Evolutionary conservation across 225 moss, liverwort and hornwort species (phyloP), one percentile per base, ranked within the genome.

Genomic region (Pseudoscleropodium purum): DNA sequence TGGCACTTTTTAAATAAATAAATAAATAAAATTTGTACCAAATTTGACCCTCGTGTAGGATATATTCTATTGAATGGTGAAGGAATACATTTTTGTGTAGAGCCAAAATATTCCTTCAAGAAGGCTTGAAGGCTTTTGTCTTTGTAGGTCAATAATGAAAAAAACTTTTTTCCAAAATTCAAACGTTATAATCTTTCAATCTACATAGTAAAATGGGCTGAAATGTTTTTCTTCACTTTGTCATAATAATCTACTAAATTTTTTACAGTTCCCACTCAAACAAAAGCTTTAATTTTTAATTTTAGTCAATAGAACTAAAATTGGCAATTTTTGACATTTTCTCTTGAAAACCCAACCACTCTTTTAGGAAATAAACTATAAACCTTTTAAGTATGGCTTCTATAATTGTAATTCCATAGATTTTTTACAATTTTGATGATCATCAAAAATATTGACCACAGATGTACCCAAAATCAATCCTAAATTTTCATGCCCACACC

Each of bases 341-440:
- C 8, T 9, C 54, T 24, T 36, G 2, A 36, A 33, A 33, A 5
- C 4, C 12, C 0, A 13, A 19, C 13, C 13, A 7, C 0, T 33
- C 4, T 0, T 20, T 1, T 13, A 11, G 4, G 74, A 1, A 0
- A 0, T 34, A 54, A 30, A 36, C 14, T 9, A 5, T 20, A 3
- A 24, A 7, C 3, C 8, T 36, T 52, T 52, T 60, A 9, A 54
- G 2, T 15, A 6, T 78, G 15, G 9, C 9, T 78, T 78, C 15
- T 54, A 10, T 9, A 8, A 15, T 24, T 24, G 0, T 2, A 24
- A 24, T 9, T 36, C 13, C 0, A 34, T 8, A 5, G 5, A 7
- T 14, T 21, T 47, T 4, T 23, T 9, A 14, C 4, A 36, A 77
- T 52, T 9, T 52, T 21, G 0, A 36, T 20, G 3, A 77, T 52